Conservation (phyloP, 140 eudicot genomes). For the Ambrosia hybrid region DNA sequence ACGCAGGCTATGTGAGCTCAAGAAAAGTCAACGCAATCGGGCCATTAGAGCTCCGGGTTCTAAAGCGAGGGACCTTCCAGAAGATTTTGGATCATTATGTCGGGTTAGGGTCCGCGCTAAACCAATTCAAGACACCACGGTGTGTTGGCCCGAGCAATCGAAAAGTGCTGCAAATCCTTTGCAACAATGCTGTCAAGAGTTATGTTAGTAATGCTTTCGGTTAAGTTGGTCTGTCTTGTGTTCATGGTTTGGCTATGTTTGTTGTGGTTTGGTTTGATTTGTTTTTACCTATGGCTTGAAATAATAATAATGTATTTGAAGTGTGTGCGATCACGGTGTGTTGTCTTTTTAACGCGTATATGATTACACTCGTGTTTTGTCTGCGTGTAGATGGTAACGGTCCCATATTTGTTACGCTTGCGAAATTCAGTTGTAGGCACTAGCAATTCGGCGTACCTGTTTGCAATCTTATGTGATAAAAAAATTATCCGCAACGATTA, state of each 20-base stretch:
- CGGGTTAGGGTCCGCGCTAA: conserved; percentile 47
- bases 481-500: too few species aligned
- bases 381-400: background rate
- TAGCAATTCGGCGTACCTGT: too few species aligned
- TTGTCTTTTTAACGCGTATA: background rate
- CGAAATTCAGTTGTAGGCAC: too few species aligned
- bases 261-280: conserved; percentile 11
- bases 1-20: conserved; percentile 35
- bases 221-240: conserved; percentile 6
- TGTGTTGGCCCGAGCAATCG: conserved; percentile 55
- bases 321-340: background rate
- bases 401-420: too few species aligned
- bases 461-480: too few species aligned
- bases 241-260: background rate
- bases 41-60: conserved; percentile 32
- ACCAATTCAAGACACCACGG: conserved; percentile 90
- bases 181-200: conserved; percentile 52
- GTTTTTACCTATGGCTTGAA: conserved; percentile 6
- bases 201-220: conserved; percentile 61
- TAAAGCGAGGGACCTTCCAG: conserved; percentile 26
- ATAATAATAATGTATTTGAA: background rate
- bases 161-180: conserved; percentile 58
- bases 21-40: conserved; percentile 31
- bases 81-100: conserved; percentile 34
- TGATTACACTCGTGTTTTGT: background rate